Conservation (phyloP, 2,329 filamentous ascomycete genomes). For the Colletotrichum nymphaeae region DNA sequence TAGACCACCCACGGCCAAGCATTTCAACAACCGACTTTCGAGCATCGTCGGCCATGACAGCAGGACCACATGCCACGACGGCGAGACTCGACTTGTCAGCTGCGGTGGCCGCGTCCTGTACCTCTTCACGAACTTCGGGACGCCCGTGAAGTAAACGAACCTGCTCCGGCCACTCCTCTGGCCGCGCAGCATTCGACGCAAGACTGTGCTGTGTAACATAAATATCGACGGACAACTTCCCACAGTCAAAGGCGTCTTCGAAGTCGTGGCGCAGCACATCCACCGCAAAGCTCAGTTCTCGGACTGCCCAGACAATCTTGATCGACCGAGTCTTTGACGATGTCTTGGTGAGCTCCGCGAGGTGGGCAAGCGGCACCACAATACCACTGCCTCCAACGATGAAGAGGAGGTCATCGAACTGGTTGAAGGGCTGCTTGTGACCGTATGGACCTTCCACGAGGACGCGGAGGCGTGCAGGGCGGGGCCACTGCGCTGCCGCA, state of each 20-base stretch:
- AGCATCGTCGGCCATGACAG: constrained; percentile 56
- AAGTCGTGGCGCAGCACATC: constrained; percentile 50
- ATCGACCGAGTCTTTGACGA: constrained; percentile 39
- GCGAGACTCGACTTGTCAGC: constrained; percentile 46
- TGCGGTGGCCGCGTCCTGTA: constrained; percentile 42
- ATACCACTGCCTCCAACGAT: constrained; percentile 59
- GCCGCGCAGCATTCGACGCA: constrained; percentile 2
- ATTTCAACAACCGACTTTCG: constrained; percentile 48
- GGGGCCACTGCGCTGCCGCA: constrained; percentile 41
- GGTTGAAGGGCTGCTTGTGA: constrained; percentile 49
- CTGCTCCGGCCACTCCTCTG: constrained; percentile 31
- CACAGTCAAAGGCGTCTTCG: constrained; percentile 40
- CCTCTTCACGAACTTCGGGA: constrained; percentile 47
- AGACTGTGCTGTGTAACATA: constrained; percentile 45
- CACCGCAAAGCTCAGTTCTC: constrained; percentile 51
- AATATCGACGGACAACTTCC: constrained; percentile 48
- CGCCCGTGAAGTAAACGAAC: constrained; percentile 42
- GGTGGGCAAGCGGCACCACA: constrained; percentile 54
- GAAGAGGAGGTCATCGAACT: constrained; percentile 54
- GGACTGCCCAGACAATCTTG: constrained; percentile 56
- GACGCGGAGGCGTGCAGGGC: constrained; percentile 45
- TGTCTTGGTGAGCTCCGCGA: constrained; percentile 42
- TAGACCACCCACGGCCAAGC: constrained; percentile 40
- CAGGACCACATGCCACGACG: constrained; percentile 57
- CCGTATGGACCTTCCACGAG: constrained; percentile 60